Conservation (phyloP, 768 basidiomycete genomes). For the Galerina sulciceps region DNA sequence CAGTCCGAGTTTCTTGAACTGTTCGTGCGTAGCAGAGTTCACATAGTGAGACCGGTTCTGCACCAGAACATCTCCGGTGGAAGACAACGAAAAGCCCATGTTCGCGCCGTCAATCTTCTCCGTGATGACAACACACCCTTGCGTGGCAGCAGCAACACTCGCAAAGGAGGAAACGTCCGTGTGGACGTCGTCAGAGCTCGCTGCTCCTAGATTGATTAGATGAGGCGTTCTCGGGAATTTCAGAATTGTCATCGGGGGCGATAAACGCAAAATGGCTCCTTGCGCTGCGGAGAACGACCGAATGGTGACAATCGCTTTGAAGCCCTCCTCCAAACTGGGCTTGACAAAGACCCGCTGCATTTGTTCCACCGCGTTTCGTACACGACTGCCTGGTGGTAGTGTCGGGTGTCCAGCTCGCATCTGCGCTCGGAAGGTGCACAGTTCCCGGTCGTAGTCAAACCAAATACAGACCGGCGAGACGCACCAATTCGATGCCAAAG, state of each 20-base stretch:
- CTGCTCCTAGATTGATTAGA: conserved; percentile 60
- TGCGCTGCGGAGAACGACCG: conserved; percentile 54
- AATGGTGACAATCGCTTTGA: conserved; percentile 50
- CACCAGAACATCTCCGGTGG: conserved; percentile 47
- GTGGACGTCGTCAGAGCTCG: conserved; percentile 57
- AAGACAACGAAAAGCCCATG: conserved; percentile 64
- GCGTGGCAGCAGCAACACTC: neutral
- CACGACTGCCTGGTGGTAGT: conserved; percentile 56
- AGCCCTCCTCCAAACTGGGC: conserved; percentile 57
- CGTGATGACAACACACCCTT: conserved; percentile 50
- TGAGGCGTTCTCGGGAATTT: conserved; percentile 70
- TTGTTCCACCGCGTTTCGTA: conserved; percentile 58
- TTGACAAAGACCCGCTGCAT: conserved; percentile 49
- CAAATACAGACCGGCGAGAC: conserved; percentile 50
- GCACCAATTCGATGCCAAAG: conserved; percentile 52
- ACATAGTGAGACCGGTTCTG: conserved; percentile 71
- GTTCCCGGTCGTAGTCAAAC: conserved; percentile 55
- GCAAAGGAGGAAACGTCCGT: conserved; percentile 24
- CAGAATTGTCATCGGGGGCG: conserved; percentile 44
- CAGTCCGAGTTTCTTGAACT: conserved; percentile 59
- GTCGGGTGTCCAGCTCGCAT: conserved; percentile 62
- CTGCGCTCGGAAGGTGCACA: conserved; percentile 61
- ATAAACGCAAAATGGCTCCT: conserved; percentile 49
- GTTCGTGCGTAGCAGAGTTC: conserved; percentile 56
- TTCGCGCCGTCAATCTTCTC: conserved; percentile 74